phyloP scores from a whole-genome alignment of 352 stramenopile genomes.

The Globisporangium ultimum region DNA sequence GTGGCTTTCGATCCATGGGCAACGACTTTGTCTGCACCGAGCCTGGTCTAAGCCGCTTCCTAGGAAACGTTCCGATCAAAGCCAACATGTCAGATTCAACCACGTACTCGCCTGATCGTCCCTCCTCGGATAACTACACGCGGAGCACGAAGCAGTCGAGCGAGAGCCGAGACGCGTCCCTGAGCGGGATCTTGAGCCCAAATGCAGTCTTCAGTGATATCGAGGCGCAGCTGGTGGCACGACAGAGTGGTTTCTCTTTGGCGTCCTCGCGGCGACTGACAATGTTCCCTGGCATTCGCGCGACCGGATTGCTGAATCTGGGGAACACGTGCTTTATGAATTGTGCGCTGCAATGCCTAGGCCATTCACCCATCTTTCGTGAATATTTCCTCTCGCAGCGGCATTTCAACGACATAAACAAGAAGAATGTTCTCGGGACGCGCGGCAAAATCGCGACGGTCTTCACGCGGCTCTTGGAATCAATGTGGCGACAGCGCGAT shows the following conservation, averaged over 20 bases:
- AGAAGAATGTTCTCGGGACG: slow-evolving; percentile 91
- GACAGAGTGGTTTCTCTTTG: not conserved
- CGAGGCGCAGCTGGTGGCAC: not conserved
- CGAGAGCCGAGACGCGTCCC: slow-evolving; percentile 9
- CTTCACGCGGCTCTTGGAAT: slow-evolving; percentile 80
- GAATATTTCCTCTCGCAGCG: slow-evolving; percentile 94
- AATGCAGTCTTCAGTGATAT: not conserved
- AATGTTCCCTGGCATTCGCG: slow-evolving; percentile 36
- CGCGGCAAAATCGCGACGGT: slow-evolving; percentile 87
- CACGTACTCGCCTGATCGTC: not conserved
- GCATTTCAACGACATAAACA: slow-evolving; percentile 93
- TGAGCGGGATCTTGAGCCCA: slow-evolving; percentile 9
- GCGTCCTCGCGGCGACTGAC: slow-evolving; percentile 22
- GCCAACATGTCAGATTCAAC: not conserved
- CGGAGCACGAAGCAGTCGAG: slow-evolving; percentile 17
- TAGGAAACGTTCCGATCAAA: slow-evolving; percentile 20
- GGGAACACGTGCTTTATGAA: slow-evolving; percentile 91
- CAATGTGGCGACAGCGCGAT: slow-evolving; percentile 59
- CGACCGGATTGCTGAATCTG: slow-evolving; percentile 74
- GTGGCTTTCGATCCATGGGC: slow-evolving; percentile 47
- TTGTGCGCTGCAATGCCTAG: slow-evolving; percentile 90
- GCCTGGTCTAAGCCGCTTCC: slow-evolving; percentile 33
- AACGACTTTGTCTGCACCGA: slow-evolving; percentile 59
- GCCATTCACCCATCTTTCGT: slow-evolving; percentile 91
- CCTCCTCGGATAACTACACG: slow-evolving; percentile 12